phyloP scores from a whole-genome alignment of 495 filamentous ascomycete genomes.

The Aspergillus mulundensis region DNA sequence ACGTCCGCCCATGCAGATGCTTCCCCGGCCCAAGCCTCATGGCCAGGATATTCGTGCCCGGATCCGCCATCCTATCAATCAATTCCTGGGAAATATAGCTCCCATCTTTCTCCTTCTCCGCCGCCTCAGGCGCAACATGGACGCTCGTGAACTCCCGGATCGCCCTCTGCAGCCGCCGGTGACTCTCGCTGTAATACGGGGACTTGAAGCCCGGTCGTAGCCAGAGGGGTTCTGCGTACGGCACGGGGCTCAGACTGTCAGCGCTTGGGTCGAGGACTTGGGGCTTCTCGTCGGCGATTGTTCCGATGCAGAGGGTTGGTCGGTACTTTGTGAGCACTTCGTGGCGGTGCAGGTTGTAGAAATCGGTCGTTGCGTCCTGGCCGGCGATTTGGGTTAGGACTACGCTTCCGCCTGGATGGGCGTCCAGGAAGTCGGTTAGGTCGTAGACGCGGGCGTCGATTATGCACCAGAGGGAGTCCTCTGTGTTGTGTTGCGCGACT shows the following conservation, averaged over 20 bases:
- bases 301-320: slow-evolving; percentile 66
- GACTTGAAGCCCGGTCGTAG: slow-evolving; percentile 72
- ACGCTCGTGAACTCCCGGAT: slow-evolving; percentile 70
- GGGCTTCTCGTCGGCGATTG: slow-evolving; percentile 67
- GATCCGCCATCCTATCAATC: slow-evolving; percentile 69
- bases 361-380: slow-evolving; percentile 52
- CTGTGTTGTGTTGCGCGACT: slow-evolving; percentile 50
- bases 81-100: slow-evolving; percentile 71
- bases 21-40: slow-evolving; percentile 84
- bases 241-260: slow-evolving; percentile 69
- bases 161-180: slow-evolving; percentile 65
- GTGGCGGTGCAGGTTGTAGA: slow-evolving; percentile 58
- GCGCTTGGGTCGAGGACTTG: slow-evolving; percentile 66
- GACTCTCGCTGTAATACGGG: slow-evolving; percentile 78
- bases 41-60: slow-evolving; percentile 58
- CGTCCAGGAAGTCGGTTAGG: slow-evolving; percentile 53
- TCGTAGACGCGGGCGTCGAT: slow-evolving; percentile 59
- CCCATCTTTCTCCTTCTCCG: slow-evolving; percentile 73
- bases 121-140: slow-evolving; percentile 68
- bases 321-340: slow-evolving; percentile 70
- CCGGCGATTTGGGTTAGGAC: slow-evolving; percentile 53
- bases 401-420: slow-evolving; percentile 57
- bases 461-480: slow-evolving; percentile 54
- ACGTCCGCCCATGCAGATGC: slow-evolving; percentile 65
- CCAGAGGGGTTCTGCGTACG: slow-evolving; percentile 81